Conservation (phyloP, 805 yeast species). For the Yarrowia bubula region DNA sequence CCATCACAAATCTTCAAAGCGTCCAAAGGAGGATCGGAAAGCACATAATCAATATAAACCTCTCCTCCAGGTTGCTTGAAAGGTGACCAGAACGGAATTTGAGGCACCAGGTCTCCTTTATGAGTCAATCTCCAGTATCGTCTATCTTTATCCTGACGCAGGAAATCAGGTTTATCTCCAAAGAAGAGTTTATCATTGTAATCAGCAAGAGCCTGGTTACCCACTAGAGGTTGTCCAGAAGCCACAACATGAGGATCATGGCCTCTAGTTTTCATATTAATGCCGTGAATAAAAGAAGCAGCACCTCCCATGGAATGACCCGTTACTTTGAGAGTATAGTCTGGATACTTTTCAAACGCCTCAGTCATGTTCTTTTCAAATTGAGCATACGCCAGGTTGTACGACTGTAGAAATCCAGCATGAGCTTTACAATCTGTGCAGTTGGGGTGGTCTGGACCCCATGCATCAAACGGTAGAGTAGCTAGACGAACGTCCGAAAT, state of each 20-base stretch:
- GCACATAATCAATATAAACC: neutral
- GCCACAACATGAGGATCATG: neutral
- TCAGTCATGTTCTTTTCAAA: constrained; percentile 1
- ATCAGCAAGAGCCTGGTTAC: neutral
- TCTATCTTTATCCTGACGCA: neutral
- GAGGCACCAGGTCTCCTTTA: neutral
- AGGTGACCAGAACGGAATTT: neutral
- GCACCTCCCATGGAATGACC: constrained; percentile 14
- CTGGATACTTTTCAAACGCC: neutral
- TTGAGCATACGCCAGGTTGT: neutral
- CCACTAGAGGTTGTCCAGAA: neutral
- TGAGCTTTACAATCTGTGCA: neutral
- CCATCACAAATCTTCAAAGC: neutral
- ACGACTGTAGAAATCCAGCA: neutral
- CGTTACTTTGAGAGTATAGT: constrained; percentile 2
- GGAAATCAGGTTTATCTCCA: neutral
- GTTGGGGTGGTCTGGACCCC: constrained; percentile 3
- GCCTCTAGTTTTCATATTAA: neutral
- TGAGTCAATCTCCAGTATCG: neutral
- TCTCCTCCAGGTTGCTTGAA: constrained; percentile 1
- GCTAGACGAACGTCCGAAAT: neutral
- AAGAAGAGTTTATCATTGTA: neutral
- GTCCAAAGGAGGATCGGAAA: neutral
- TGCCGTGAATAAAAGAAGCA: neutral
- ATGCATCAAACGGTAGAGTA: neutral